phyloP scores from a whole-genome alignment of 2,329 filamentous ascomycete species.

The Ophiosphaerella korrae region DNA sequence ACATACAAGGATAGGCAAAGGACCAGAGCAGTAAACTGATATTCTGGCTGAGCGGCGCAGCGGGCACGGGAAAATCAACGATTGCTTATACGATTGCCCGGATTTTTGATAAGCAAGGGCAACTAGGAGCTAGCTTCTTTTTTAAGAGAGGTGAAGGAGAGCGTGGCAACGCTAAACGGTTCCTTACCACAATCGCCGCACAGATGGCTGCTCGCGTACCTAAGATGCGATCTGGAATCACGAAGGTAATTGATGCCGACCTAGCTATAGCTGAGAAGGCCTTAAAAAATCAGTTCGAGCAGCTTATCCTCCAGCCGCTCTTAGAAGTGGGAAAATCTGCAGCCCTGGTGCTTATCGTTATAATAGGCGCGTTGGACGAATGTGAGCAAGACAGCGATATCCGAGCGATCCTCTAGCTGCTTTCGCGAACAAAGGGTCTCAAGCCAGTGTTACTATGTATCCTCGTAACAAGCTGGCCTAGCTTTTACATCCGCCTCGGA shows the following conservation, averaged over 20 bases:
- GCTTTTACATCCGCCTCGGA: constrained; percentile 12
- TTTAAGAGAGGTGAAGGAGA: no score
- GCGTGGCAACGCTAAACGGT: no score
- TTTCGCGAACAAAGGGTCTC: constrained; percentile 3
- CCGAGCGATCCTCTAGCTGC: constrained; percentile 7
- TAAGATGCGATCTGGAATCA: background rate
- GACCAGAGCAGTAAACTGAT: no score
- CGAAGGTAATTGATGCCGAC: background rate
- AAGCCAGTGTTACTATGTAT: constrained; percentile 1
- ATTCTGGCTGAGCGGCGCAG: no score
- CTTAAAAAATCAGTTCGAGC: background rate
- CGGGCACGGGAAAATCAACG: no score
- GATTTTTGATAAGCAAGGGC: no score
- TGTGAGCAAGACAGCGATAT: constrained; percentile 6
- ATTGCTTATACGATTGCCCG: no score
- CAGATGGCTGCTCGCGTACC: background rate
- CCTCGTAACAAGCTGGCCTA: constrained; percentile 12
- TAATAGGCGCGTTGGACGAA: constrained; percentile 17
- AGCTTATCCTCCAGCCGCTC: background rate
- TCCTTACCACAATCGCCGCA: background rate
- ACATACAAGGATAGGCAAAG: no score
- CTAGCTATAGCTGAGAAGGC: background rate
- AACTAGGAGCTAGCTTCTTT: no score
- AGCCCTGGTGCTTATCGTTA: background rate
- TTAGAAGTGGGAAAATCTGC: background rate